Evolutionary conservation across 2,329 filamentous ascomycete species (phyloP), one percentile per base, ranked within the genome.

Genomic region (Fusarium sp.): DNA sequence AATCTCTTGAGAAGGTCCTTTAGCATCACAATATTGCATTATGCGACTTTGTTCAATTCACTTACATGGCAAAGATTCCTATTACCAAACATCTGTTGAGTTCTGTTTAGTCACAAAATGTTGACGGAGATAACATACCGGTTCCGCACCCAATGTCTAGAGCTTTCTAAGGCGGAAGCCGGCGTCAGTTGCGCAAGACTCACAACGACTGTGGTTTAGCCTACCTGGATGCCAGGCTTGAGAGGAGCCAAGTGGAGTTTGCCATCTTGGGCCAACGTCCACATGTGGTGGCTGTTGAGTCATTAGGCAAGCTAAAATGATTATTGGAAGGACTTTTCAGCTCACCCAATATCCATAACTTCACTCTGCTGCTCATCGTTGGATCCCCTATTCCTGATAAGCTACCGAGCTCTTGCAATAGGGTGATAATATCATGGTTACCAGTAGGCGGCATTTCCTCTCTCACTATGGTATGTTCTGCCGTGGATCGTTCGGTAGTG

Each of bases 241-340:
- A 48, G 31, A 48, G 46, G 46, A 48, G 46, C 46, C 46, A 48
- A 48, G 30, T 48, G 30, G 18, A 48, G 46, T 31, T 28, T 30
- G 30, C 46, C 46, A 48, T 34, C 46, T 7, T 48, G 28, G 3
- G 46, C 30, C 6, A 48, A 16, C 15, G 46, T 48, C 46, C 46
- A 48, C 46, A 48, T 48, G 11, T 48, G 46, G 46, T 48, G 46
- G 3, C 46, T 48, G 12, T 7, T 4, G 3, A 31, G 16, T 18
- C 10, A 28, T 34, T n/a, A 48, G 46, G n/a, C 6, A 16, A 30
- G 11, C 8, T 30, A 30, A 7, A 15, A 23, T 28, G 6, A 4
- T n/a, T 31, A 13, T 3, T 16, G 11, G 31, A 34, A 2, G 31
- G 12, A 9, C 7, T 34, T 2, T 9, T 34, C 31, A 13, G 2